Percentiles rank a stretch among this genome's conserved stretches.
Evolutionary conservation across 768 basidiomycete species (phyloP).

Genomic region (Leucosporidium yakuticum): DNA sequence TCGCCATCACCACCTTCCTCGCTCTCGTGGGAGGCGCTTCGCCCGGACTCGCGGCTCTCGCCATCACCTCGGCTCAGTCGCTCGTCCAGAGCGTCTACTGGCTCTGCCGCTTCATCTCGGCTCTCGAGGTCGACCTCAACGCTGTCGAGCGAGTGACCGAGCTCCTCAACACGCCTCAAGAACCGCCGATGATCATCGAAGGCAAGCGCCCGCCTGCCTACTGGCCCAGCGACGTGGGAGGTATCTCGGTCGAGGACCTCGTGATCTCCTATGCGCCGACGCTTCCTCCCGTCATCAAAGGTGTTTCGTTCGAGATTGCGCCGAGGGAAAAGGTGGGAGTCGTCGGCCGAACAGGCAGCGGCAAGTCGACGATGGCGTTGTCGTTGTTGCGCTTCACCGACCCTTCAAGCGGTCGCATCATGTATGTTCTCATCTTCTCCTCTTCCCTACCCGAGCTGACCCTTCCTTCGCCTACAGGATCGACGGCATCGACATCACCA

Average conservation of each 20-base stretch:
- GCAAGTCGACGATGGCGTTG: slow-evolving; percentile 44
- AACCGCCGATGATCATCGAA: slow-evolving; percentile 23
- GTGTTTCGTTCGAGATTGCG: slow-evolving; percentile 61
- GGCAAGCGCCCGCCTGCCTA: slow-evolving; percentile 32
- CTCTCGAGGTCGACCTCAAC: slow-evolving; percentile 36
- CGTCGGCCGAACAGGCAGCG: slow-evolving; percentile 51
- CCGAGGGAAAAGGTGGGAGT: slow-evolving; percentile 88
- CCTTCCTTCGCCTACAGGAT: slow-evolving; percentile 56
- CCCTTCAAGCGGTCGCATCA: slow-evolving; percentile 54
- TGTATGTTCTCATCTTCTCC: slow-evolving; percentile 45
- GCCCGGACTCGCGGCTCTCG: slow-evolving; percentile 61
- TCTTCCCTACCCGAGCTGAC: not conserved
- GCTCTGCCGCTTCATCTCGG: too few relatives aligned
- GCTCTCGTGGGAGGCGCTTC: slow-evolving; percentile 56
- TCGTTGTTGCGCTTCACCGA: slow-evolving; percentile 62
- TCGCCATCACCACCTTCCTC: slow-evolving; percentile 63
- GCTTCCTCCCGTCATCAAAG: slow-evolving; percentile 75
- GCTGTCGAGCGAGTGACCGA: slow-evolving; percentile 48
- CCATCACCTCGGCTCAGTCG: slow-evolving; percentile 60
- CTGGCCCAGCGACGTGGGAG: slow-evolving; percentile 68
- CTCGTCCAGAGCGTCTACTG: slow-evolving; percentile 18
- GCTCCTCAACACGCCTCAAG: slow-evolving; percentile 29
- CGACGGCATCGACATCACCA: slow-evolving; percentile 64
- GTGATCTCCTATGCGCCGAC: slow-evolving; percentile 77
- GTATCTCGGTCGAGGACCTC: slow-evolving; percentile 66